These are phyloP conservation scores for Acrocalymma vagum DNA, from an alignment of 2,329 filamentous ascomycete genomes.

Conservation along the genomic window DNA sequence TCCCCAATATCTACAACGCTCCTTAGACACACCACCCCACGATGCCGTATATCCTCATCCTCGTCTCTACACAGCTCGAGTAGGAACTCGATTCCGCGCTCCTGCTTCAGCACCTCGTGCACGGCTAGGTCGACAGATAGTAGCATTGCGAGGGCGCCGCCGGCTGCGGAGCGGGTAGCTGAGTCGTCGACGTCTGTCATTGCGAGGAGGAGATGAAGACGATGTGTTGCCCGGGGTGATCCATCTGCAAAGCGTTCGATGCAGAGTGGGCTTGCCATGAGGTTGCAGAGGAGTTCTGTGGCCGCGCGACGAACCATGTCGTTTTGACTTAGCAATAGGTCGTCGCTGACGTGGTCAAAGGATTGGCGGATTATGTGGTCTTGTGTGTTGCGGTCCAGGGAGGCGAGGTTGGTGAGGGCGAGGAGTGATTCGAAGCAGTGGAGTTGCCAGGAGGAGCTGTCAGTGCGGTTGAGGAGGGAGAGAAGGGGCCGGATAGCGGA, in stretches of 20 bases:
- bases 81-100: slow-evolving; percentile 79
- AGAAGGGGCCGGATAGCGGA: slow-evolving; percentile 85
- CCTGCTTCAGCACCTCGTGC: slow-evolving; percentile 70
- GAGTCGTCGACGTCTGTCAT: slow-evolving; percentile 86
- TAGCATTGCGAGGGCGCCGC: slow-evolving; percentile 86
- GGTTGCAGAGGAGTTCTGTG: slow-evolving; percentile 90
- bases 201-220: slow-evolving; percentile 85
- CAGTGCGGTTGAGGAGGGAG: slow-evolving; percentile 73
- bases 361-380: slow-evolving; percentile 75
- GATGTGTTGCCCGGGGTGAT: slow-evolving; percentile 71
- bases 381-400: slow-evolving; percentile 69
- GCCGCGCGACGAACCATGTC: slow-evolving; percentile 80
- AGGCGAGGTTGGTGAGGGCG: slow-evolving; percentile 93
- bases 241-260: slow-evolving; percentile 74
- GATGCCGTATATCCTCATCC: slow-evolving; percentile 70
- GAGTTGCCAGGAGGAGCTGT: slow-evolving; percentile 71
- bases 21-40: slow-evolving; percentile 78
- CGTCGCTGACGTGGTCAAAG: slow-evolving; percentile 77
- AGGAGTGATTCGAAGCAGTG: slow-evolving; percentile 91
- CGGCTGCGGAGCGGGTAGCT: slow-evolving; percentile 81
- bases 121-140: slow-evolving; percentile 81
- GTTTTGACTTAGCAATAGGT: slow-evolving; percentile 81
- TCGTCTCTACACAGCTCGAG: slow-evolving; percentile 79
- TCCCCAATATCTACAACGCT: slow-evolving; percentile 77
- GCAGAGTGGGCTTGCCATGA: slow-evolving; percentile 75